Conservation (phyloP, 169 alveolate genomes). For the Plasmodium yoelii region DNA sequence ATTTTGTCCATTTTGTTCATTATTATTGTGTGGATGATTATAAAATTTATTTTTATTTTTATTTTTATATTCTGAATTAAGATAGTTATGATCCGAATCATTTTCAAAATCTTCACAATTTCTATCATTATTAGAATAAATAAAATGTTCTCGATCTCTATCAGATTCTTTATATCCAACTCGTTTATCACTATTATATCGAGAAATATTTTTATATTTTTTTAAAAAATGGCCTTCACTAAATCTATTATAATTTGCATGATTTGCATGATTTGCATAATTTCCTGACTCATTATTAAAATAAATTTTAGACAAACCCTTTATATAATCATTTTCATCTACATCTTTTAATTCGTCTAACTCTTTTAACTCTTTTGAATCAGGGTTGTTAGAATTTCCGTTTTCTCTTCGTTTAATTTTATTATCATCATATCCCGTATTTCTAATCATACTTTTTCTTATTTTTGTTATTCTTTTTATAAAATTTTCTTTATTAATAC, state of each 20-base stretch:
- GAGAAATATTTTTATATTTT: neutral
- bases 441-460: conserved; percentile 44
- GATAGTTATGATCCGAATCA: neutral
- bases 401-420: neutral
- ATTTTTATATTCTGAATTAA: neutral
- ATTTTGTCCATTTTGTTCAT: no score
- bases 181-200: conserved; percentile 46
- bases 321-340: neutral
- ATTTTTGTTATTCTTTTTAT: conserved; percentile 41
- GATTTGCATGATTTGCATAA: conserved; percentile 2
- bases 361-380: neutral
- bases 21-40: neutral
- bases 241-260: conserved; percentile 23
- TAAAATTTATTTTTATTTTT: no score
- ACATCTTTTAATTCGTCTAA: neutral
- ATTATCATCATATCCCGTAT: neutral
- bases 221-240: conserved; percentile 50
- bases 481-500: conserved; percentile 26
- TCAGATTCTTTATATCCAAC: conserved; percentile 14
- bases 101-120: neutral
- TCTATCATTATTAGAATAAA: conserved; percentile 2
- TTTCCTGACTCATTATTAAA: neutral
- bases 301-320: neutral
- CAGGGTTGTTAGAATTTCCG: neutral
- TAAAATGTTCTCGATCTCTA: conserved; percentile 1